Evolutionary conservation across 2,329 filamentous ascomycete genomes (phyloP), one percentile per base, ranked within the genome.

Genomic region (Tolypocladium cylindrosporum): DNA sequence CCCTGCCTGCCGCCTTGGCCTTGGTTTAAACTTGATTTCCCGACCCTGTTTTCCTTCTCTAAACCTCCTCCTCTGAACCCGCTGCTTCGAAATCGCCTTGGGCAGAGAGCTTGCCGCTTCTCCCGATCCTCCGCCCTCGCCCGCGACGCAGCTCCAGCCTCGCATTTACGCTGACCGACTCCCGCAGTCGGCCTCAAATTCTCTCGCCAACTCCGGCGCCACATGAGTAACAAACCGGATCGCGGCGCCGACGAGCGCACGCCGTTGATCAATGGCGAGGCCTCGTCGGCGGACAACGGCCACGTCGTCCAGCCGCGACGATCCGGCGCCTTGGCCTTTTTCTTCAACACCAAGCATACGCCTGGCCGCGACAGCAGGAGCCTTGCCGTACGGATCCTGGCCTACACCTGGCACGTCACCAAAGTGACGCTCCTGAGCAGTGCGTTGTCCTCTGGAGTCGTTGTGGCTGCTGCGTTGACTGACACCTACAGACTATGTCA

Each of bases 361-460:
- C 82, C 82, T 1, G 82, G 82, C 54, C 72, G 72, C 57, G 71
- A 83, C 58, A 80, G 75, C 65, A 63, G 74, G 21, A 82, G 78
- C 60, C 60, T 72, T 27, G 68, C 73, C 57, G 68, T 83, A 34
- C 75, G 74, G 60, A 74, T 70, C 61, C 69, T 76, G 10, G 79
- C 79, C 39, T 74, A 79, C 58, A 66, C 72, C 24, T 84, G 79
- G 78, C 82, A 84, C 63, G 72, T 83, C 61, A 71, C 74, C 65
- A 85, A 85, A 72, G 76, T 80, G 51, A 83, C 81, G 3, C 71
- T 85, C 43, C 66, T 83, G 60, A 84, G 82, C 71, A 84, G 82
- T 84, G 76, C 63, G 81, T 79, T 14, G 27, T 16, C 19, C 19
- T 11, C 19, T 14, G 14, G 48, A 48, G 31, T 41, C 1, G 31